These are phyloP conservation scores for Nakazawaea wyomingensis DNA, from an alignment of 805 yeast species.

Conservation along the genomic window DNA sequence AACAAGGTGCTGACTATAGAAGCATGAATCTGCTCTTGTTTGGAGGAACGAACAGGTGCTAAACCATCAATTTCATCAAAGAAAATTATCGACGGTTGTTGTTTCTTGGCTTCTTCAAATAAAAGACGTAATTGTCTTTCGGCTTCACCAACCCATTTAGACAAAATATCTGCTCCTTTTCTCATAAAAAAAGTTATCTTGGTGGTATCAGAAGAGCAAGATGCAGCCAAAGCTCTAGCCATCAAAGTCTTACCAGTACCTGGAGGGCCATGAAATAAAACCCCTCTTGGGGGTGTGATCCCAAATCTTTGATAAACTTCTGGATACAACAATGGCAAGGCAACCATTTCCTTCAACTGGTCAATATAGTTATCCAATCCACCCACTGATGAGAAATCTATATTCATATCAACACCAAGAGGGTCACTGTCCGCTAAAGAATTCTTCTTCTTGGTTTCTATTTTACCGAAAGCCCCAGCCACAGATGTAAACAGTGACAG, in stretches of 20 bases:
- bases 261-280: slow-evolving; percentile 96
- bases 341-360: slow-evolving; percentile 95
- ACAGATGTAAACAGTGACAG: slow-evolving; percentile 2
- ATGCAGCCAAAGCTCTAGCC: slow-evolving; percentile 97
- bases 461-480: slow-evolving; percentile 12
- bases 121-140: slow-evolving; percentile 86
- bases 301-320: slow-evolving; percentile 86
- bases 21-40: slow-evolving; percentile 98
- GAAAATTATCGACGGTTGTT: slow-evolving; percentile 93
- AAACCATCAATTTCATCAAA: slow-evolving; percentile 98
- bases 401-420: slow-evolving; percentile 65
- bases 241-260: slow-evolving; percentile 98
- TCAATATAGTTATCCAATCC: slow-evolving; percentile 88
- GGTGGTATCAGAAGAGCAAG: slow-evolving; percentile 77
- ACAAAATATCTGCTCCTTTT: slow-evolving; percentile 94
- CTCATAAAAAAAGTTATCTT: slow-evolving; percentile 97
- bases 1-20: slow-evolving; percentile 91
- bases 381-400: slow-evolving; percentile 79
- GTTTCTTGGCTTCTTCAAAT: slow-evolving; percentile 93
- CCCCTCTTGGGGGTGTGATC: slow-evolving; percentile 96
- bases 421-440: slow-evolving; percentile 88
- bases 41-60: slow-evolving; percentile 96
- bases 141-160: slow-evolving; percentile 99
- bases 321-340: slow-evolving; percentile 87
- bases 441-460: slow-evolving; percentile 40